Conservation (phyloP, 129 eudicot species). For the Centrapalus pauciflorus region DNA sequence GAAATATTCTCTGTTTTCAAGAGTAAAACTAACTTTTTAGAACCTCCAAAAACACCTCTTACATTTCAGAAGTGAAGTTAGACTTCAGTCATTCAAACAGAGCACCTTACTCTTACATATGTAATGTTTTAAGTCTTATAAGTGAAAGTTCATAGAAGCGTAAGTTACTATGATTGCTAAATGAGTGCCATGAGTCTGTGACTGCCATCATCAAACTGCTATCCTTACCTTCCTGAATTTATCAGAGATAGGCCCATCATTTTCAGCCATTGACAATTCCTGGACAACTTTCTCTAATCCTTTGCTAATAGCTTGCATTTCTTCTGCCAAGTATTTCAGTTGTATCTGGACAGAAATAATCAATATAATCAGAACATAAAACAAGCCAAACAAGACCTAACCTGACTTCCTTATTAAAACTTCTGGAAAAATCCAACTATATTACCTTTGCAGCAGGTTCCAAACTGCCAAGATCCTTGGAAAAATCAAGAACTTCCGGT, state of each 20-base stretch:
- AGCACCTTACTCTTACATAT: no score
- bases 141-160: no score
- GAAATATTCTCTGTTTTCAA: not conserved
- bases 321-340: slow-evolving; percentile 74
- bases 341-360: slow-evolving; percentile 48
- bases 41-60: no score
- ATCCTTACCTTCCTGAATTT: slow-evolving; percentile 52
- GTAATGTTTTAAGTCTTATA: no score
- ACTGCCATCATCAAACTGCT: not conserved
- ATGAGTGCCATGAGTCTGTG: no score
- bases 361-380: slow-evolving; percentile 5
- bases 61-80: no score
- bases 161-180: not conserved
- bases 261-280: slow-evolving; percentile 72
- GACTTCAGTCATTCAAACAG: no score
- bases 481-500: slow-evolving; percentile 87
- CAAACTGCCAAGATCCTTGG: slow-evolving; percentile 74
- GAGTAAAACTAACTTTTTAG: no score
- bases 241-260: slow-evolving; percentile 74
- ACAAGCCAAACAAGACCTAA: no score
- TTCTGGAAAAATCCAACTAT: not conserved
- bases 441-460: slow-evolving; percentile 80
- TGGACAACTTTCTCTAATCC: slow-evolving; percentile 75
- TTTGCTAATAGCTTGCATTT: slow-evolving; percentile 84
- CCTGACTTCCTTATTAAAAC: not conserved